Conservation (phyloP, 306 rosid species). For the Carpinus fangiana region DNA sequence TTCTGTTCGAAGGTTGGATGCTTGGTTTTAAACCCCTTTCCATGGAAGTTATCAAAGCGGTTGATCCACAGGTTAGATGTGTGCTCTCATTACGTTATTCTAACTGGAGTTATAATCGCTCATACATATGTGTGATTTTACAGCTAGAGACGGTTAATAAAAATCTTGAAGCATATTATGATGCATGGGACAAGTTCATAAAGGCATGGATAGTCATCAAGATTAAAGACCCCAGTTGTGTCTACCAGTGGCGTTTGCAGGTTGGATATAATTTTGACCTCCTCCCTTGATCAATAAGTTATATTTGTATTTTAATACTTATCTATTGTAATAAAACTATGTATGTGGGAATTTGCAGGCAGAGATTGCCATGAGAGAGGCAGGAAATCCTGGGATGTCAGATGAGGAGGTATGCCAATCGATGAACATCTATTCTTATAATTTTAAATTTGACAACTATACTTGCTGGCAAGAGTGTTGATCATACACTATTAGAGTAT, state of each 20-base stretch:
- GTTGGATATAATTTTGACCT: conserved; percentile 33
- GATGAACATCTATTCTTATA: neutral
- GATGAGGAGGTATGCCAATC: conserved; percentile 68
- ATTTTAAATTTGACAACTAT: conserved; percentile 7
- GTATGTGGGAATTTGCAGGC: conserved; percentile 55
- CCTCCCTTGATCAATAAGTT: conserved; percentile 4
- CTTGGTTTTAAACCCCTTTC: conserved; percentile 92
- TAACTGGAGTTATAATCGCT: conserved; percentile 9
- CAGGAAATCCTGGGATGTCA: conserved; percentile 90
- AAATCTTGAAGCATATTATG: conserved; percentile 76
- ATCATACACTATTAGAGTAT: too few species aligned
- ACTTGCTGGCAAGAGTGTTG: neutral
- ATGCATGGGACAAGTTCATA: conserved; percentile 88
- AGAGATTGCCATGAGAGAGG: conserved; percentile 97
- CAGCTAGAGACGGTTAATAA: conserved; percentile 79
- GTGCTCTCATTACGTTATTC: neutral
- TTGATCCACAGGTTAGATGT: conserved; percentile 82
- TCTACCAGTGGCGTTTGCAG: conserved; percentile 89
- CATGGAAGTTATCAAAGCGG: conserved; percentile 55
- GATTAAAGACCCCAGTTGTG: conserved; percentile 82
- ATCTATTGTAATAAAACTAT: neutral
- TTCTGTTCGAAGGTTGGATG: conserved; percentile 98
- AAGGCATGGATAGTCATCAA: conserved; percentile 85
- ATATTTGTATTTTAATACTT: neutral
- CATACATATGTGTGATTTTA: conserved; percentile 20